Percentiles rank a stretch among this genome's conserved stretches.
phyloP scores from a whole-genome alignment of 179 eudicot species.

The Patellifolia procumbens region DNA sequence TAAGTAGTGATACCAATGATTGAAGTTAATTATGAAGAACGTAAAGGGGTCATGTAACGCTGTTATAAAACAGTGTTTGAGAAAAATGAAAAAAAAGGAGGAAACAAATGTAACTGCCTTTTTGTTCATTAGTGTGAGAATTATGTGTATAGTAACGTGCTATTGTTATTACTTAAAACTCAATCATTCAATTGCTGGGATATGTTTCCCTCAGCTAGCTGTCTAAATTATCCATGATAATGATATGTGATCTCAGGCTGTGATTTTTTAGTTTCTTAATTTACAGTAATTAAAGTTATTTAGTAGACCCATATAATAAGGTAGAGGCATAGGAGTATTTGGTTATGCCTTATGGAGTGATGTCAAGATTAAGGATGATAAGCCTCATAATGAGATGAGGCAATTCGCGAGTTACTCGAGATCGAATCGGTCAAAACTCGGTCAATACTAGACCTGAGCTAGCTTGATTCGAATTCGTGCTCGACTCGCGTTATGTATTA shows the following conservation, averaged over 20 bases:
- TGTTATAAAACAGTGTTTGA: constrained; percentile 18
- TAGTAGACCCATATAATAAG: too few relatives aligned
- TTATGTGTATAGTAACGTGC: constrained; percentile 12
- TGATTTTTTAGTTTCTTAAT: neutral
- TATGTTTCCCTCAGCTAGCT: constrained; percentile 13
- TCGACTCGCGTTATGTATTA: too few relatives aligned
- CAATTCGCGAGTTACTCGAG: too few relatives aligned
- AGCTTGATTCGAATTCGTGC: too few relatives aligned
- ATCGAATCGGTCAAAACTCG: too few relatives aligned
- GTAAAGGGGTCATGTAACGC: neutral
- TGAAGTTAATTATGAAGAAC: constrained; percentile 21
- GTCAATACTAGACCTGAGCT: too few relatives aligned
- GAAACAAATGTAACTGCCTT: constrained; percentile 14
- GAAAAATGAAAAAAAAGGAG: constrained; percentile 6
- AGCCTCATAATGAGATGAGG: too few relatives aligned
- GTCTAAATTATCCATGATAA: constrained; percentile 3
- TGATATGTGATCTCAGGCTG: constrained; percentile 16
- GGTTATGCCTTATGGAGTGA: too few relatives aligned
- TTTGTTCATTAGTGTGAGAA: constrained; percentile 17
- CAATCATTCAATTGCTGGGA: constrained; percentile 23
- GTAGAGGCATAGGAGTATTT: too few relatives aligned
- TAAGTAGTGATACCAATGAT: constrained; percentile 24
- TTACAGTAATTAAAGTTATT: neutral
- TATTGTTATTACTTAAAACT: constrained; percentile 12
- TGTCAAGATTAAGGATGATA: too few relatives aligned